Evolutionary conservation across 2,329 filamentous ascomycete species (phyloP).

Genomic region (Cladophialophora exuberans): DNA sequence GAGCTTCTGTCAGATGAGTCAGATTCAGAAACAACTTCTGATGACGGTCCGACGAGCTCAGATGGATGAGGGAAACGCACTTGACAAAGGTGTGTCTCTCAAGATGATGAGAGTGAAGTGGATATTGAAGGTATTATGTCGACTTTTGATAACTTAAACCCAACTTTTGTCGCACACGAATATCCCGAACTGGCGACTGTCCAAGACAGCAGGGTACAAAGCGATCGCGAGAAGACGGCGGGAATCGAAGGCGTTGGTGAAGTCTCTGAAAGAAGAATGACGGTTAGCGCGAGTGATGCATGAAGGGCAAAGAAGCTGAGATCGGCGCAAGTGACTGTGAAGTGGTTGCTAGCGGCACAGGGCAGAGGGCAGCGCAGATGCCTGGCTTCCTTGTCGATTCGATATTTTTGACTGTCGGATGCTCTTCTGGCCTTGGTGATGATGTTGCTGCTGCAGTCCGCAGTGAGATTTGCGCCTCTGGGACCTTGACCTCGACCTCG

Average conservation of each 20-base stretch:
- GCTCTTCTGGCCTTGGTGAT: not conserved
- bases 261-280: constrained; percentile 19
- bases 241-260: constrained; percentile 26
- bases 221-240: constrained; percentile 25
- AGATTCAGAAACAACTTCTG: constrained; percentile 3
- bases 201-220: constrained; percentile 26
- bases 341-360: not conserved
- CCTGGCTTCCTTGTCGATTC: not conserved
- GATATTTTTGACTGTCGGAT: not conserved
- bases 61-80: constrained; percentile 19
- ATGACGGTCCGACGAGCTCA: not conserved
- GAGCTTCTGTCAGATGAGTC: constrained; percentile 20
- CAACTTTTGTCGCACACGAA: constrained; percentile 31
- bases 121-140: constrained; percentile 25
- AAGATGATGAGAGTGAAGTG: constrained; percentile 13
- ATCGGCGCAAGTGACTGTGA: not conserved
- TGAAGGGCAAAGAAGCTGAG: not conserved
- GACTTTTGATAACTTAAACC: constrained; percentile 14
- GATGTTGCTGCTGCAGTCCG: not conserved
- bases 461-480: too few relatives aligned
- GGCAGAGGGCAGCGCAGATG: not conserved
- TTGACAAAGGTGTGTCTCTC: constrained; percentile 12
- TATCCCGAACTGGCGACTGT: constrained; percentile 27
- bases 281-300: constrained; percentile 17
- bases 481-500: not conserved